These are phyloP conservation scores for Globisporangium alternatum DNA, from an alignment of 352 stramenopile species.

Conservation along the genomic window DNA sequence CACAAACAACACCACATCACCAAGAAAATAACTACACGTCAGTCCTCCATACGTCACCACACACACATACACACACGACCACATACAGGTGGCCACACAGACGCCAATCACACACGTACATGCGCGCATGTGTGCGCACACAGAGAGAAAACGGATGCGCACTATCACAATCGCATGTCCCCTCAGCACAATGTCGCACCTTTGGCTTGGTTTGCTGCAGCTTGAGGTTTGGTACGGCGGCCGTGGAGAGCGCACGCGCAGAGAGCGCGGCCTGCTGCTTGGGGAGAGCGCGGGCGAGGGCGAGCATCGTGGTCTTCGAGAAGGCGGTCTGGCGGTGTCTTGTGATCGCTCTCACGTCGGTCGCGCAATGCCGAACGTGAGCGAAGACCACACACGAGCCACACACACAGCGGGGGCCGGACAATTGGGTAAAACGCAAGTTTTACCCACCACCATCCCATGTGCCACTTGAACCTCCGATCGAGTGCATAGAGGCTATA, in stretches of 20 bases:
- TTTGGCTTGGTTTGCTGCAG: conserved; percentile 69
- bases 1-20: conserved; percentile 8
- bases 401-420: conserved; percentile 1
- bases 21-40: not conserved
- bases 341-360: conserved; percentile 15
- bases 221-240: conserved; percentile 61
- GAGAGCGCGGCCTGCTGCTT: conserved; percentile 37
- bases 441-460: conserved; percentile 14
- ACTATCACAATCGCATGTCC: conserved; percentile 2
- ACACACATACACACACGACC: not conserved
- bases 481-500: not conserved
- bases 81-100: not conserved
- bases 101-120: not conserved
- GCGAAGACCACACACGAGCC: conserved; percentile 7
- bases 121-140: not conserved
- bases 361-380: conserved; percentile 7
- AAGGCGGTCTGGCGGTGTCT: not conserved
- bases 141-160: not conserved
- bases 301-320: conserved; percentile 4
- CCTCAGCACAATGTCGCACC: conserved; percentile 25
- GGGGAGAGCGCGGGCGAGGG: conserved; percentile 17
- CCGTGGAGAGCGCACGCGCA: conserved; percentile 55
- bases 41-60: not conserved
- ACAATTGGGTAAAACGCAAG: not conserved
- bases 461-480: conserved; percentile 3